phyloP scores from a whole-genome alignment of 2,329 filamentous ascomycete genomes.

The Aspergillus quadrilineatus region DNA sequence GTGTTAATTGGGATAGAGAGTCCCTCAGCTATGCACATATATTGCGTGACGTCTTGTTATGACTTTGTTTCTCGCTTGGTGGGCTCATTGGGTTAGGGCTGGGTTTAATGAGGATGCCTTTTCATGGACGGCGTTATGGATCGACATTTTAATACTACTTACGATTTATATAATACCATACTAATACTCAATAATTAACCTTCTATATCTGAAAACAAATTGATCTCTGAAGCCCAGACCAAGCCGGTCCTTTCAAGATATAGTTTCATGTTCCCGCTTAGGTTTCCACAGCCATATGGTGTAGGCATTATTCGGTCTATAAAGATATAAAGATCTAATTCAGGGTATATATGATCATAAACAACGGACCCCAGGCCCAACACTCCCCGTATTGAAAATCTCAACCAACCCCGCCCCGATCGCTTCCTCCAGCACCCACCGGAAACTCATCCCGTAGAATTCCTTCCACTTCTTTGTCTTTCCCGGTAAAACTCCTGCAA shows the following conservation, averaged over 20 bases:
- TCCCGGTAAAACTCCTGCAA: slow-evolving; percentile 55
- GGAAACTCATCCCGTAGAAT: slow-evolving; percentile 59
- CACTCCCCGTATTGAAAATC: slow-evolving; percentile 63
- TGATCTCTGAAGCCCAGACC: too few relatives aligned
- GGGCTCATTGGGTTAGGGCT: neutral
- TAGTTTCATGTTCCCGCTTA: too few relatives aligned
- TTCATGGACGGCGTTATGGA: neutral
- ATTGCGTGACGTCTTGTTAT: neutral
- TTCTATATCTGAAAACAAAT: too few relatives aligned
- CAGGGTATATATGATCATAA: slow-evolving; percentile 24
- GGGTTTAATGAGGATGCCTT: neutral
- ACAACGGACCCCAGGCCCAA: slow-evolving; percentile 54
- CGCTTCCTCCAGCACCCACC: slow-evolving; percentile 62
- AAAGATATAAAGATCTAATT: neutral
- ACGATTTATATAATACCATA: neutral
- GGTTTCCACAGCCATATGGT: too few relatives aligned
- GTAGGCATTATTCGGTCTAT: neutral
- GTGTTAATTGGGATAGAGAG: neutral
- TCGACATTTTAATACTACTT: neutral
- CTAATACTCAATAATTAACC: neutral
- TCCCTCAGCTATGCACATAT: neutral
- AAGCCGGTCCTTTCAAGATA: too few relatives aligned
- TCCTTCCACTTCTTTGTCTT: slow-evolving; percentile 64
- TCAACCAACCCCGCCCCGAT: slow-evolving; percentile 61
- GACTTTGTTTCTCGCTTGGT: neutral